These are phyloP conservation scores for Entomortierella parvispora DNA, from an alignment of 192 early-diverging fungal species.

Conservation along the genomic window DNA sequence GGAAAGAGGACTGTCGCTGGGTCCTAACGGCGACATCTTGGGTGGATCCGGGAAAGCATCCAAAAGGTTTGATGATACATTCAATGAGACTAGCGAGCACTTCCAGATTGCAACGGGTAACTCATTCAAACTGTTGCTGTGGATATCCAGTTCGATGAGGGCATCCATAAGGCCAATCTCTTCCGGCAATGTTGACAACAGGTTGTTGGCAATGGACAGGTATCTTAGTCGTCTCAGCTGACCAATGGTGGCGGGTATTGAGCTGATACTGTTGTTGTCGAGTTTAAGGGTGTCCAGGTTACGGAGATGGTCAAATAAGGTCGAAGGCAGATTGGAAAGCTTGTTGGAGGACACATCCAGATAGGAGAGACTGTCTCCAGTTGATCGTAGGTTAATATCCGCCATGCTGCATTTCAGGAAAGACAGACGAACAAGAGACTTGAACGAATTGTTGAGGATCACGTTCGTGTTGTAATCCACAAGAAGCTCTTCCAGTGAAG, in stretches of 20 bases:
- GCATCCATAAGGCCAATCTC: conserved; percentile 74
- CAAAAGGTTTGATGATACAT: conserved; percentile 83
- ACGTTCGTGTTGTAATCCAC: conserved; percentile 81
- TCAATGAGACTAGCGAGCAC: conserved; percentile 76
- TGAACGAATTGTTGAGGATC: conserved; percentile 67
- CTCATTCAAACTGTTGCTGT: conserved; percentile 79
- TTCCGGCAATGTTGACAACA: conserved; percentile 70
- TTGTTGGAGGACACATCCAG: conserved; percentile 76
- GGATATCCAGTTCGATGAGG: conserved; percentile 72
- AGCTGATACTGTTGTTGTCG: conserved; percentile 77
- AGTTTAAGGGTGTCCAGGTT: conserved; percentile 68
- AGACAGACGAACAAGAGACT: conserved; percentile 63
- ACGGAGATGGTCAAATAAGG: conserved; percentile 66
- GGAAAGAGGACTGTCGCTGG: conserved; percentile 1
- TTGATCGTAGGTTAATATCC: conserved; percentile 65
- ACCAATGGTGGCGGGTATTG: conserved; percentile 71
- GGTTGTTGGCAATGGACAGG: conserved; percentile 77
- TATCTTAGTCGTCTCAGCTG: conserved; percentile 59
- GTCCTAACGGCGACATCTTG: not conserved
- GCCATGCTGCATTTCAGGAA: conserved; percentile 78
- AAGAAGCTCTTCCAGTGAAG: conserved; percentile 67
- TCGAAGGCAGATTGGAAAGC: conserved; percentile 70
- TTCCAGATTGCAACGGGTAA: conserved; percentile 83
- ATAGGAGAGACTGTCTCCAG: conserved; percentile 43
- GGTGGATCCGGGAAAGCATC: conserved; percentile 82